phyloP scores from a whole-genome alignment of 2,329 filamentous ascomycete genomes.

The Sclerotinia spermophila region DNA sequence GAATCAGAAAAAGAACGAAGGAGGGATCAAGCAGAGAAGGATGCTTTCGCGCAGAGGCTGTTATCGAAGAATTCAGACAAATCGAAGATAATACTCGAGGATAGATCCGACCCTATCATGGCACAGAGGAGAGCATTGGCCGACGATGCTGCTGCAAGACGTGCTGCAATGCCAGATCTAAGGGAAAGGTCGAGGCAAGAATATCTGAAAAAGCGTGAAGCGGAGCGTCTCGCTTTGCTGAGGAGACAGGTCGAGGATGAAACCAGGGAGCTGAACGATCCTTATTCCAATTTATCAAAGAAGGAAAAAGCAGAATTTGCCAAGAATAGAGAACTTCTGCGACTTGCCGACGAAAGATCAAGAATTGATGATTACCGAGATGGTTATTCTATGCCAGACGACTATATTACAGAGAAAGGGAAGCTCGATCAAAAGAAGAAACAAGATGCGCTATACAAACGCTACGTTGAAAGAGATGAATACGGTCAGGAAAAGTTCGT shows the following conservation, averaged over 20 bases:
- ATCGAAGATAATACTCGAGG: slow-evolving; percentile 65
- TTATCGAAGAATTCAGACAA: slow-evolving; percentile 67
- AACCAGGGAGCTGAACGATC: slow-evolving; percentile 69
- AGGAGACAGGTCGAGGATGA: slow-evolving; percentile 90
- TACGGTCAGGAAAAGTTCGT: slow-evolving; percentile 84
- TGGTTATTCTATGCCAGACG: slow-evolving; percentile 89
- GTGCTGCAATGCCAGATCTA: slow-evolving; percentile 73
- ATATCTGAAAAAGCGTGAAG: slow-evolving; percentile 89
- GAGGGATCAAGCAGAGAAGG: slow-evolving; percentile 69
- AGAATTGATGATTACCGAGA: slow-evolving; percentile 88
- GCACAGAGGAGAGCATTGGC: slow-evolving; percentile 60
- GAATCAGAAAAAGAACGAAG: slow-evolving; percentile 59
- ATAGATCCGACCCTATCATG: slow-evolving; percentile 44
- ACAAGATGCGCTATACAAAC: slow-evolving; percentile 82
- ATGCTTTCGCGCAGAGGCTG: slow-evolving; percentile 75
- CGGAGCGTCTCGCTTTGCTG: slow-evolving; percentile 79
- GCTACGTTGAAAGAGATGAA: slow-evolving; percentile 84
- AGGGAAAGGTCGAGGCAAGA: slow-evolving; percentile 82
- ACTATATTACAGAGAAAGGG: slow-evolving; percentile 91
- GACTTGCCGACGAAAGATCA: slow-evolving; percentile 74
- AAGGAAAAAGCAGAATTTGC: slow-evolving; percentile 72
- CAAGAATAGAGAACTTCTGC: slow-evolving; percentile 77
- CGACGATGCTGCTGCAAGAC: slow-evolving; percentile 63
- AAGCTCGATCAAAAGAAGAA: slow-evolving; percentile 86
- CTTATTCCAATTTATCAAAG: slow-evolving; percentile 67